Base-by-base conservation (phyloP, 1,139 yeast species). In the Scheffersomyces segobiensis region DNA sequence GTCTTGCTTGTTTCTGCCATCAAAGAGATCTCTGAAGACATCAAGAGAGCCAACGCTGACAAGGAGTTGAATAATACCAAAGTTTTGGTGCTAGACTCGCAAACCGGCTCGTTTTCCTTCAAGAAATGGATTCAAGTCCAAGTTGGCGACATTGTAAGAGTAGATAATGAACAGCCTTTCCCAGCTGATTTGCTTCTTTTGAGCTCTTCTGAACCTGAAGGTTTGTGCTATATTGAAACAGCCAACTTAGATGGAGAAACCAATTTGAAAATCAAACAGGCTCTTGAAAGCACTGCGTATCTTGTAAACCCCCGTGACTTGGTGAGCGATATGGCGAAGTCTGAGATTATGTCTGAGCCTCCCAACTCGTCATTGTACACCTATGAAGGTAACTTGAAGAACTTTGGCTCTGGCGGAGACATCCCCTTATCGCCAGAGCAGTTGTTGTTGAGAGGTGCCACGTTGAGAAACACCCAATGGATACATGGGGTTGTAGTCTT, bases 211-310 rank as follows among this genome's bases (percentile, higher is more conserved):
- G 99, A 96, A 71, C 99, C 99, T 0, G 98, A 95, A 74, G 99
- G 99, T 5, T 80, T 96, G 61, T 96, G 99, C 71, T 96, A 96
- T 68, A 92, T 95, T 59, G 99, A 96, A 75, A 96, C 99, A 1
- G 97, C 99, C 0, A 96, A 96, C 68, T 80, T 96, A 63, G 99
- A 96, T 72, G 99, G 99, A 60, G 99, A 96, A 72, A 96, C 99
- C 0, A 96, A 96, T 70, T 81, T 96, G 67, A 96, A 96, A 70
- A 95, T 96, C 68, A 96, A 96, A 69, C 98, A 96, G 71, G 87
- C 97, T 0, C 82, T 83, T 58, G 78, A 84, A 0, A 97, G 93
- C 68, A 95, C 99, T 0, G 82, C 93, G 0, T 80, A 83, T 62
- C 73, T 91, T 60, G 90, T 91, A 21, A 86, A 90, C 56, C 91